These are phyloP conservation scores for Heliamphora exappendiculata DNA, from an alignment of 148 eudicot genomes.

Conservation along the genomic window DNA sequence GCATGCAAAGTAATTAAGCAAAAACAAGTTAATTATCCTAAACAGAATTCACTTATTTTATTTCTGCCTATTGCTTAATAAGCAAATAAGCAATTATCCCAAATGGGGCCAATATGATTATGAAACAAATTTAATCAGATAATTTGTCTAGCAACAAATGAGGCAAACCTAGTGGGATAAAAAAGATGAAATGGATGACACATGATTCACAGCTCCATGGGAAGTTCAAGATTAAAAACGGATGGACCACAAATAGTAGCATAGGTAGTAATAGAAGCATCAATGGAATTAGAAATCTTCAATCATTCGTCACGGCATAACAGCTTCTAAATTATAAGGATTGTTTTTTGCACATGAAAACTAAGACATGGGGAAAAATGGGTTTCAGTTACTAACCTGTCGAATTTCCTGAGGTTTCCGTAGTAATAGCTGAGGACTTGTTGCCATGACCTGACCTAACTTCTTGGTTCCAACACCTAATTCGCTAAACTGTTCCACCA, in stretches of 20 bases:
- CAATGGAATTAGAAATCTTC: not conserved
- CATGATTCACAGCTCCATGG: not conserved
- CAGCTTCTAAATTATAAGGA: not conserved
- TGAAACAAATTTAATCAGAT: no score
- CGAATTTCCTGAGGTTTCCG: conserved; percentile 53
- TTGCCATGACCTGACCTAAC: conserved; percentile 56
- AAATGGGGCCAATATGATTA: no score
- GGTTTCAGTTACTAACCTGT: conserved; percentile 34
- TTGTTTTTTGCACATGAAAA: not conserved
- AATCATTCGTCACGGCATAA: not conserved
- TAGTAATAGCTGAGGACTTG: conserved; percentile 76
- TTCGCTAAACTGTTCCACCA: conserved; percentile 44
- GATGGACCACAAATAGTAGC: not conserved
- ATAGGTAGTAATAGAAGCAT: not conserved
- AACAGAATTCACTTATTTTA: no score
- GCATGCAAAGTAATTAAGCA: no score
- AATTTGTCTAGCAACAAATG: not conserved
- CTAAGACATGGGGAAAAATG: not conserved
- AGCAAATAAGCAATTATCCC: no score
- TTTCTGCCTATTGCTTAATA: no score
- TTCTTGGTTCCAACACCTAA: conserved; percentile 40
- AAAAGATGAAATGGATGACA: not conserved
- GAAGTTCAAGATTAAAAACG: not conserved
- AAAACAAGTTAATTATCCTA: no score
- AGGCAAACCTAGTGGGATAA: not conserved